These are phyloP conservation scores for Entamoeba histolytica DNA, from an alignment of 208 protist species.

Conservation along the genomic window DNA sequence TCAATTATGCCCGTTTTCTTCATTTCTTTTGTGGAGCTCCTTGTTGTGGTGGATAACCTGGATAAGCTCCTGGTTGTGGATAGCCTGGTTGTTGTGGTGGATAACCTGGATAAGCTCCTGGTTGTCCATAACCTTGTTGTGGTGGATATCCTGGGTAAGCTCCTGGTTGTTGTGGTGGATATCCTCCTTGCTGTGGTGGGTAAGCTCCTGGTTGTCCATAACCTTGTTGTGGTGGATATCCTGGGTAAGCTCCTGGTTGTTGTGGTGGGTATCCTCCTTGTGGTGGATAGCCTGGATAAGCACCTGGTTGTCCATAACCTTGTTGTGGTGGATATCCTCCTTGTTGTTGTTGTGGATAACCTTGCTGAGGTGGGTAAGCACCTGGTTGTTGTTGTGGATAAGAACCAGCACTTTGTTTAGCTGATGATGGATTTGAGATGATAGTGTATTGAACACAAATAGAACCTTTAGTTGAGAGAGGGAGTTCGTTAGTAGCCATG, in stretches of 20 bases:
- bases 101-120: background rate
- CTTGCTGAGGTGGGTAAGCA: background rate
- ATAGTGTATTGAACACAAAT: background rate
- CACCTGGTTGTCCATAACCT: background rate
- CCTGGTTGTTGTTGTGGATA: background rate
- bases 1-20: no score
- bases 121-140: no score
- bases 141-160: background rate
- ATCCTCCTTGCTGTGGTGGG: background rate
- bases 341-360: background rate
- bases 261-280: background rate
- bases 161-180: background rate
- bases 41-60: background rate
- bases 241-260: background rate
- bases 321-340: background rate
- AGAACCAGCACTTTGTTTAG: background rate
- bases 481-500: background rate
- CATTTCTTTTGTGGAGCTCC: no score
- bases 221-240: background rate
- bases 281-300: background rate
- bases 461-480: background rate
- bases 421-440: background rate
- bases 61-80: background rate
- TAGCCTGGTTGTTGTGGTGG: background rate
- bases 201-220: background rate